Evolutionary conservation across 2,329 filamentous ascomycete genomes (phyloP).

Genomic region (Gaeumannomyces tritici): DNA sequence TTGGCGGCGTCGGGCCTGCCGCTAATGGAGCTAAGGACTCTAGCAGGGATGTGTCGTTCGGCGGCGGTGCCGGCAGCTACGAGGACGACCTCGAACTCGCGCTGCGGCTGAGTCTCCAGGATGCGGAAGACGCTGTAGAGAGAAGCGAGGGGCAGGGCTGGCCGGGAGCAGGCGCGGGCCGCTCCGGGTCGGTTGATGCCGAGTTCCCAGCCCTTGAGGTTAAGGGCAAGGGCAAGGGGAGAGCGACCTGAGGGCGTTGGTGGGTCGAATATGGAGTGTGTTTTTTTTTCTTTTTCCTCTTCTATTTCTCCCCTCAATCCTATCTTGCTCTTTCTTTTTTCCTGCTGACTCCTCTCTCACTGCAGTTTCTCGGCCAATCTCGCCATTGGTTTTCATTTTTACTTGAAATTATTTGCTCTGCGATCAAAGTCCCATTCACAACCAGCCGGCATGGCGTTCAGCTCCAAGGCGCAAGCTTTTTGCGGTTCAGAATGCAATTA

Average conservation of each 20-base stretch:
- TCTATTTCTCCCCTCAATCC: background rate
- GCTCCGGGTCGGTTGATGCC: constrained; percentile 13
- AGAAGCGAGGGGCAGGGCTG: constrained; percentile 16
- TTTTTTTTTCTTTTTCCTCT: background rate
- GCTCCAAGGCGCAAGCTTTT: background rate
- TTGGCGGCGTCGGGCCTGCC: background rate
- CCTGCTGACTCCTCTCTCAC: background rate
- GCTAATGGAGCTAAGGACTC: background rate
- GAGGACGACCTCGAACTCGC: constrained; percentile 54
- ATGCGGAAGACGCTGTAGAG: constrained; percentile 25
- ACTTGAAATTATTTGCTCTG: too few relatives aligned
- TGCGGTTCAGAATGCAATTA: background rate
- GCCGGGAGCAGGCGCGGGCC: constrained; percentile 5
- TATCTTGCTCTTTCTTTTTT: background rate
- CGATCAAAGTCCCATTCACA: background rate
- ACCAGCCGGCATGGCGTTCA: background rate
- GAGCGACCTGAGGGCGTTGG: background rate
- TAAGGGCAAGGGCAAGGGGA: constrained; percentile 29
- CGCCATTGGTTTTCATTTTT: too few relatives aligned
- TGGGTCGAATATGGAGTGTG: background rate
- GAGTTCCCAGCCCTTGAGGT: constrained; percentile 20
- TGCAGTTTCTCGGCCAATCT: background rate
- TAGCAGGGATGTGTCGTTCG: background rate
- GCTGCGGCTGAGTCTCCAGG: constrained; percentile 48
- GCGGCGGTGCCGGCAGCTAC: constrained; percentile 7